These are phyloP conservation scores for Solanum pinnatisectum DNA, from an alignment of 257 asterid genomes.

Conservation along the genomic window DNA sequence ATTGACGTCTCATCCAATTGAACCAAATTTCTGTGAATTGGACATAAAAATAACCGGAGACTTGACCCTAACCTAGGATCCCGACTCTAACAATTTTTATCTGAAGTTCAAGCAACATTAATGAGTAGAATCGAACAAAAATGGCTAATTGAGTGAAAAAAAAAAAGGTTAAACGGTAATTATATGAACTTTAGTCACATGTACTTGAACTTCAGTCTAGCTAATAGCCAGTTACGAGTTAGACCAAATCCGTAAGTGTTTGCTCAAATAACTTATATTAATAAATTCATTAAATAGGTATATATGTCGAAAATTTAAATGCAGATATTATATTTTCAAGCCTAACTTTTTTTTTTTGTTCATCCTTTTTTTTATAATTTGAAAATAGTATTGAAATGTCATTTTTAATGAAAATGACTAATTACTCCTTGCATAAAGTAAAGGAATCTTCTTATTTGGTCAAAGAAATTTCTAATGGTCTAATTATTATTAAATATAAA, in stretches of 20 bases:
- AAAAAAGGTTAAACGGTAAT: too few relatives aligned
- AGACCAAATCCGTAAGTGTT: neutral
- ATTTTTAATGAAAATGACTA: neutral
- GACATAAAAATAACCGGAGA: too few relatives aligned
- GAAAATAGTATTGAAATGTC: neutral
- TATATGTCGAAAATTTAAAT: neutral
- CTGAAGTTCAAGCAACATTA: neutral
- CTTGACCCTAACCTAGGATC: neutral
- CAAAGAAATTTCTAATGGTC: neutral
- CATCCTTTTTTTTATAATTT: neutral
- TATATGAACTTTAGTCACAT: neutral
- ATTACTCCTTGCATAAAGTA: neutral
- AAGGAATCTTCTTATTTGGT: neutral
- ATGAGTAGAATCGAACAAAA: neutral
- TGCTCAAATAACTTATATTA: neutral
- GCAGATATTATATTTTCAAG: neutral
- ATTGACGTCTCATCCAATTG: neutral
- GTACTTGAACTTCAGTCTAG: neutral
- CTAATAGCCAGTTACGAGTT: neutral
- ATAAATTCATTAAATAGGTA: neutral
- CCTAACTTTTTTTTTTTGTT: neutral
- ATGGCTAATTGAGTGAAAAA: too few relatives aligned
- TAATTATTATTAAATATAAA: neutral
- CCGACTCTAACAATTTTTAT: neutral
- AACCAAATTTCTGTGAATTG: too few relatives aligned